phyloP scores from a whole-genome alignment of 164 flowering plant genomes.

The Platanus orientalis region DNA sequence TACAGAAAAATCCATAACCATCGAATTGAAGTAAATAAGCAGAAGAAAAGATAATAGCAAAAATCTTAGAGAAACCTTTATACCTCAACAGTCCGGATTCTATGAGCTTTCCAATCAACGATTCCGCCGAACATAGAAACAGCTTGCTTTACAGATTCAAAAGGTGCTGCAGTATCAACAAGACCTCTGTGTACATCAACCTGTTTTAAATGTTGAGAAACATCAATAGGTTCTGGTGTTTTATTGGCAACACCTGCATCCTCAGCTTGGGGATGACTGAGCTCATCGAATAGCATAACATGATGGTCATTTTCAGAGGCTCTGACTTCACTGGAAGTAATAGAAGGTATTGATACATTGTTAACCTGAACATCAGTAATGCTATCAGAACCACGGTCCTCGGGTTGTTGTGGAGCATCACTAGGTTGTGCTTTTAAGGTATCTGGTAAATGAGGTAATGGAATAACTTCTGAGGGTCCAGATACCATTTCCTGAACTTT shows the following conservation, averaged over 20 bases:
- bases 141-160: conserved; percentile 74
- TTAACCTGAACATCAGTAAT: conserved; percentile 11
- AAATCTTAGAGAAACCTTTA: neutral
- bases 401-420: conserved; percentile 10
- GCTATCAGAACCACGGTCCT: conserved; percentile 13
- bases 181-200: conserved; percentile 24
- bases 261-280: conserved; percentile 12
- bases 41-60: neutral
- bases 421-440: conserved; percentile 9
- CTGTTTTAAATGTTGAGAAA: conserved; percentile 16
- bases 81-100: conserved; percentile 74
- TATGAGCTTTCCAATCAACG: conserved; percentile 93
- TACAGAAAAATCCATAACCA: neutral
- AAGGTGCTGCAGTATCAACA: conserved; percentile 70
- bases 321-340: conserved; percentile 3
- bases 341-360: conserved; percentile 5
- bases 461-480: neutral
- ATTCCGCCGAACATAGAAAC: conserved; percentile 88
- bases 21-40: neutral
- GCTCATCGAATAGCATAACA: conserved; percentile 8
- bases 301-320: conserved; percentile 3
- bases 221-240: conserved; percentile 8
- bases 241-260: neutral
- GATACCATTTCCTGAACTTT: no score
- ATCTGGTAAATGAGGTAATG: conserved; percentile 5